Conservation (phyloP, 2,329 filamentous ascomycete species). For the Colletotrichum zoysiae region DNA sequence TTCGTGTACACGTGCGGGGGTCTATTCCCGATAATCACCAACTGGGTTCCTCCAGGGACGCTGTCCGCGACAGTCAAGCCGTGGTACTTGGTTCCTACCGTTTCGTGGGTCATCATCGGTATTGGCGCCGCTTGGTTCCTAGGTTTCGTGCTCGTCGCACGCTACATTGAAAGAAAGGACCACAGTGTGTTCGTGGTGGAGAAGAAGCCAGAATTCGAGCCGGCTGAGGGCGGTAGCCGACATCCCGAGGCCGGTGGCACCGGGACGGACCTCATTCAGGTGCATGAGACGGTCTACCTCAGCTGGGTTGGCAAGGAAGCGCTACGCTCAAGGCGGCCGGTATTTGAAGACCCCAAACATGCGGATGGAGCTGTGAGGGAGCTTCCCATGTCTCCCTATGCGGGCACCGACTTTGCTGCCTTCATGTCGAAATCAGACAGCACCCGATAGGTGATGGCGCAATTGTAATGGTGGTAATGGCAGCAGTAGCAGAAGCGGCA, state of each 20-base stretch:
- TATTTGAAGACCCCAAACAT: constrained; percentile 27
- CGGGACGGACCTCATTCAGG: constrained; percentile 48
- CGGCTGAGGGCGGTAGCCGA: constrained; percentile 42
- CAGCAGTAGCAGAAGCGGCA: background rate
- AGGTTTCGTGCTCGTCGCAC: constrained; percentile 50
- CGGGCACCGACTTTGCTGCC: constrained; percentile 37
- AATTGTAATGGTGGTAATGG: background rate
- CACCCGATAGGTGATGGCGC: constrained; percentile 14
- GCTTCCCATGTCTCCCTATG: constrained; percentile 30
- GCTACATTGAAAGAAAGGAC: constrained; percentile 47
- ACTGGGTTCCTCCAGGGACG: constrained; percentile 48
- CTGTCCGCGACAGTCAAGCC: constrained; percentile 8
- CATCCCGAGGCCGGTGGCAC: constrained; percentile 8
- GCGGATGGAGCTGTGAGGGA: constrained; percentile 16
- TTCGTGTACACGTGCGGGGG: constrained; percentile 50
- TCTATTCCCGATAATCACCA: constrained; percentile 50
- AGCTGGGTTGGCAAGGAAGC: constrained; percentile 52
- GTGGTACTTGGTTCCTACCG: constrained; percentile 51
- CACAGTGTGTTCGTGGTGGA: constrained; percentile 52
- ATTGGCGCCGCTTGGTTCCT: constrained; percentile 50
- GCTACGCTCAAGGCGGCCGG: constrained; percentile 29
- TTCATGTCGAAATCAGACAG: constrained; percentile 21
- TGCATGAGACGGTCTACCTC: constrained; percentile 54
- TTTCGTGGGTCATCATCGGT: constrained; percentile 49
- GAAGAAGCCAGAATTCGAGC: constrained; percentile 52